Conservation (phyloP, 2,329 filamentous ascomycete genomes). For the Malbranchea zuffiana region DNA sequence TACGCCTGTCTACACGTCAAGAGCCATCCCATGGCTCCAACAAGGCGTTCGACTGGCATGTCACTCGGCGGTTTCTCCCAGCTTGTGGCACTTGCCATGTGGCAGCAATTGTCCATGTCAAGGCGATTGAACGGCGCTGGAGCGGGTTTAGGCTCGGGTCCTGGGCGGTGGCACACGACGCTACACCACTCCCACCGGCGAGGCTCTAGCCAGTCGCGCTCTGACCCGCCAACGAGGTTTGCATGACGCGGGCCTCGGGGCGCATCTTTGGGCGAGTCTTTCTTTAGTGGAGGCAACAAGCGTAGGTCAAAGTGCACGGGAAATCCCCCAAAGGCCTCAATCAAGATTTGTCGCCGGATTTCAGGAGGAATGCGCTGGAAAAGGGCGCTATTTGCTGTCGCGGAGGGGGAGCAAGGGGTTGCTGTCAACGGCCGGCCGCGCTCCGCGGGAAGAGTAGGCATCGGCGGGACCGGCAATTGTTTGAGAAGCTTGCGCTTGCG, state of each 20-base stretch:
- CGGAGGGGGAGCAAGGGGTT: conserved; percentile 3
- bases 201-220: background rate
- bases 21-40: conserved; percentile 27
- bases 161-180: conserved; percentile 5
- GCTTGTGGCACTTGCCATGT: too few species aligned
- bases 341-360: conserved; percentile 19
- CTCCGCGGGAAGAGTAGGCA: conserved; percentile 4
- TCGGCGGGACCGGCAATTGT: background rate
- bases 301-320: conserved; percentile 8
- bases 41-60: conserved; percentile 8
- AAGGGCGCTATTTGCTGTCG: conserved; percentile 5
- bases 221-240: background rate
- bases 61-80: conserved; percentile 5
- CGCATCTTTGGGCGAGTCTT: background rate
- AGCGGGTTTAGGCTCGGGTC: background rate
- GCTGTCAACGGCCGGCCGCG: conserved; percentile 6
- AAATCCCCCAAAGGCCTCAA: conserved; percentile 5
- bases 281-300: conserved; percentile 7
- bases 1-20: conserved; percentile 25
- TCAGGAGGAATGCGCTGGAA: conserved; percentile 19
- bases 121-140: background rate
- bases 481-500: background rate
- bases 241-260: conserved; percentile 1
- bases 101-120: background rate
- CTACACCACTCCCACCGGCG: conserved; percentile 9